A percentile compares a stretch with the other conserved stretches of the same genome.
phyloP scores from a whole-genome alignment of 495 filamentous ascomycete genomes.

The Penicillium cataractarum region DNA sequence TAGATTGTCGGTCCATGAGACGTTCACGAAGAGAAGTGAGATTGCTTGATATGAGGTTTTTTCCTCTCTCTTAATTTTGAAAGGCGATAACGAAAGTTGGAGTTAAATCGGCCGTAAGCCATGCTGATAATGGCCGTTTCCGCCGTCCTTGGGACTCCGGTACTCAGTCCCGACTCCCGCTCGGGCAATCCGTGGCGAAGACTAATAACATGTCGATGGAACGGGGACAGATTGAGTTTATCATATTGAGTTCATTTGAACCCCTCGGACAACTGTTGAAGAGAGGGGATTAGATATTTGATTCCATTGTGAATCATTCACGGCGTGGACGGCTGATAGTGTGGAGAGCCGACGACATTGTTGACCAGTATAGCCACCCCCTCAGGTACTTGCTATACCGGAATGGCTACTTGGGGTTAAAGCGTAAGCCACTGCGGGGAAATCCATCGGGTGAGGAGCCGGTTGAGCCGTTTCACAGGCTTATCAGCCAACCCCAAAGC shows the following conservation, averaged over 20 bases:
- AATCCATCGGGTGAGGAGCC: constrained; percentile 1
- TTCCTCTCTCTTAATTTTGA: background rate
- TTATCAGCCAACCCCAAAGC: background rate
- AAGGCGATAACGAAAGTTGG: background rate
- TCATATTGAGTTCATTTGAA: background rate
- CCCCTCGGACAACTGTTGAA: background rate
- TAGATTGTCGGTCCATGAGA: background rate
- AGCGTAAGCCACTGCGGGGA: background rate
- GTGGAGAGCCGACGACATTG: background rate
- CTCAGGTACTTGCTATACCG: background rate
- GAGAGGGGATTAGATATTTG: background rate
- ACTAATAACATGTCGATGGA: background rate
- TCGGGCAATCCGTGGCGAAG: background rate
- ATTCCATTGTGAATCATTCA: background rate
- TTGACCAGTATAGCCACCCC: background rate
- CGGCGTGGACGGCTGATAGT: background rate
- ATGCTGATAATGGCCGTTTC: background rate
- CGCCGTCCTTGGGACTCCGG: background rate
- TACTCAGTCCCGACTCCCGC: background rate
- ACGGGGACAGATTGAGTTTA: background rate
- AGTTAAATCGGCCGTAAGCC: background rate
- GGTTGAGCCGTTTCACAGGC: background rate
- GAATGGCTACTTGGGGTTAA: background rate
- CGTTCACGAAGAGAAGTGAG: background rate
- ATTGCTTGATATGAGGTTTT: background rate